Conservation (phyloP, 768 basidiomycete species). For the Panus rudis region DNA sequence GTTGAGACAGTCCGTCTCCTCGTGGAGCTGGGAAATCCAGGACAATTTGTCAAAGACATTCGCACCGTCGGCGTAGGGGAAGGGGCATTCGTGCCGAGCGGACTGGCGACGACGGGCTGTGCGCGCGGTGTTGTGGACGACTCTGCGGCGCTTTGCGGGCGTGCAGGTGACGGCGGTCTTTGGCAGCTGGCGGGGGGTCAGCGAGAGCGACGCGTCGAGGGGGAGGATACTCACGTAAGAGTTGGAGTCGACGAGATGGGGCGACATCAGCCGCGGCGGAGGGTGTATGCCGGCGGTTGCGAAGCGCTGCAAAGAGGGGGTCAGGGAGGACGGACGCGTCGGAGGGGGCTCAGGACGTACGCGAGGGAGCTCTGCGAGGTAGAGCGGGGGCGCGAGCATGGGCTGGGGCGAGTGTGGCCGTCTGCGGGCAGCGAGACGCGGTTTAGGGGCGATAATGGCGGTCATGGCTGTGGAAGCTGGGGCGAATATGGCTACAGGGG, state of each 20-base stretch:
- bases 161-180: slow-evolving; percentile 34
- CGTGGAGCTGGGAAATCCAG: slow-evolving; percentile 58
- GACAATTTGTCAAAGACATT: slow-evolving; percentile 55
- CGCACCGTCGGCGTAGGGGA: slow-evolving; percentile 26
- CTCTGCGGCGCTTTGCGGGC: slow-evolving; percentile 29
- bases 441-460: slow-evolving; percentile 36
- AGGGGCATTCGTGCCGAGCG: slow-evolving; percentile 33
- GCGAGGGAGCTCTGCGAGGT: slow-evolving; percentile 18
- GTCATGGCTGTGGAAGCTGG: slow-evolving; percentile 24
- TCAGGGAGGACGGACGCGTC: slow-evolving; percentile 14
- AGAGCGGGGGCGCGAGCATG: slow-evolving; percentile 18
- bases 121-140: slow-evolving; percentile 29
- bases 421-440: slow-evolving; percentile 28
- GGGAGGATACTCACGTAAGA: slow-evolving; percentile 14
- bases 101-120: slow-evolving; percentile 36
- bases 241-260: slow-evolving; percentile 26
- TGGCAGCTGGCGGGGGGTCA: slow-evolving; percentile 24
- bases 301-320: slow-evolving; percentile 11
- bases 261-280: slow-evolving; percentile 32
- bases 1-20: slow-evolving; percentile 33
- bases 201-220: slow-evolving; percentile 13
- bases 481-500: slow-evolving; percentile 10
- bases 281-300: slow-evolving; percentile 16
- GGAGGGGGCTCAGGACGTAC: slow-evolving; percentile 12
- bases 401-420: slow-evolving; percentile 6